Evolutionary conservation across 352 stramenopile species (phyloP), one percentile per base, ranked within the genome.

Genomic region (Globisporangium yorkense): DNA sequence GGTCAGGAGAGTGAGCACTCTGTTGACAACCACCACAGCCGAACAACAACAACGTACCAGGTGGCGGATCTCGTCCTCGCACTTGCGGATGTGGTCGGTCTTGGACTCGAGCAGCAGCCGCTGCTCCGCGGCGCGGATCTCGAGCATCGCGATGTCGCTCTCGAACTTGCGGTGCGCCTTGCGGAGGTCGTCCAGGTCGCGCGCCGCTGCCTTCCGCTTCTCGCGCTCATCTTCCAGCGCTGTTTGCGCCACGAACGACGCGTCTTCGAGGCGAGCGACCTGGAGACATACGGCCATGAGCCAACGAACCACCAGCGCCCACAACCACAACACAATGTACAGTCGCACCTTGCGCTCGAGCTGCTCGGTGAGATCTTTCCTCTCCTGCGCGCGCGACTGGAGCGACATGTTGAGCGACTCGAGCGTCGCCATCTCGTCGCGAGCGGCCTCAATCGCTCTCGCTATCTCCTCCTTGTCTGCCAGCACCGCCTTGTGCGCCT

Each of bases 81-180:
- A 81, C 49, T 90, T 85, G 52, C 56, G 67, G 10, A 93, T 57
- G 2, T 78, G 66, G 16, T 88, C 77, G 45, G 89, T 75, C 56
- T 84, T 91, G 8, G 75, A 67, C 27, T 90, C 75, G 4, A 83
- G 47, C 1, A 79, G 8, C 6, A 89, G 61, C 0, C 78, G 68
- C 24, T 82, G 79, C 55, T 93, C 84, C 1, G 80, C 77, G 16
- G 66, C 65, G 39, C 81, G 70, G 12, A 88, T 76, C 52, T 91
- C 80, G 15, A 78, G 59, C 74, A 79, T 77, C 15, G 75, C 74
- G 43, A 84, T 68, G 55, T 87, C 77, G 24, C 71, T 83, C 64
- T 91, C 77, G 3, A 91, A 60, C 53, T 86, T 88, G 6, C 73
- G 75, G 39, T 87, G 71, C 7, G 72, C 75, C 65, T 89, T 89